Evolutionary conservation across 2,329 filamentous ascomycete species (phyloP).

Genomic region (Nemania abortiva): DNA sequence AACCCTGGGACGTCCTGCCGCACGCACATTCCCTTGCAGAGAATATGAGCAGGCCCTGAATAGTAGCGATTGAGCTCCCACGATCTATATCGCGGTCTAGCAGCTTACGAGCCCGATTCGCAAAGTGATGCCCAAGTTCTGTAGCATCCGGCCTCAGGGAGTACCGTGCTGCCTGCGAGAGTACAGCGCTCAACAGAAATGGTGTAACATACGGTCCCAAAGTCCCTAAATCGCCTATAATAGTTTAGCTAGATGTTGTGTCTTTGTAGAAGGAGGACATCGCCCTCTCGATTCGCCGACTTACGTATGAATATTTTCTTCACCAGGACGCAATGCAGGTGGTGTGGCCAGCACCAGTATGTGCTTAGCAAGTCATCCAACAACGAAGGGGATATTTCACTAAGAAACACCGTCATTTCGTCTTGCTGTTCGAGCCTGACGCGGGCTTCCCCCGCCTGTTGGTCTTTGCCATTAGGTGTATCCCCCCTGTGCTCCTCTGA

Average conservation of each 20-base stretch:
- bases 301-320: constrained; percentile 11
- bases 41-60: constrained; percentile 36
- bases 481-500: background rate
- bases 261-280: background rate
- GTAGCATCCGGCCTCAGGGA: background rate
- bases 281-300: background rate
- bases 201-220: background rate
- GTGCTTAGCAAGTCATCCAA: constrained; percentile 1
- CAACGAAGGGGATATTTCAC: background rate
- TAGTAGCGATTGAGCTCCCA: constrained; percentile 37
- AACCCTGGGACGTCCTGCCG: constrained; percentile 36
- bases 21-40: constrained; percentile 36
- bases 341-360: constrained; percentile 20
- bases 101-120: constrained; percentile 6
- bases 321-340: constrained; percentile 12
- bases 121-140: background rate
- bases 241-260: background rate
- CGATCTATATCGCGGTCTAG: constrained; percentile 27
- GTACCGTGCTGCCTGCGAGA: background rate
- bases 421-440: background rate
- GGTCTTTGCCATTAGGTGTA: background rate
- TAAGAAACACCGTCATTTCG: background rate
- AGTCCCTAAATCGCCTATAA: background rate
- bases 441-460: background rate
- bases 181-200: background rate